Conservation (phyloP, 2,329 filamentous ascomycete species). For the Ophiostoma australiae region DNA sequence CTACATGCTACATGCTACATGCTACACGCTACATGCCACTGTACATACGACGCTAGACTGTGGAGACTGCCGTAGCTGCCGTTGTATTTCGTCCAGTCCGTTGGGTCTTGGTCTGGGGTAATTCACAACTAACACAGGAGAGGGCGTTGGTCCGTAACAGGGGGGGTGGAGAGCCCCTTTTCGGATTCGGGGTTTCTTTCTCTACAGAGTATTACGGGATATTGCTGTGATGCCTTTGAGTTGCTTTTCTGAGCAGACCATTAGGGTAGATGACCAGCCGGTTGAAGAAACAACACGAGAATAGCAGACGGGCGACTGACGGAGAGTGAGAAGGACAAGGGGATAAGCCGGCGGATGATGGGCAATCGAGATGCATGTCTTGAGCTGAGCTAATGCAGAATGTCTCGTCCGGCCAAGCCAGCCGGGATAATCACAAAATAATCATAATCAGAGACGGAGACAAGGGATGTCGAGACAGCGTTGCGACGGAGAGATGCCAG, state of each 20-base stretch:
- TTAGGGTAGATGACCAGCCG: neutral
- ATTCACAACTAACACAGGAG: neutral
- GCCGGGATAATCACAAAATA: too few species aligned
- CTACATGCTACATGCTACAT: neutral
- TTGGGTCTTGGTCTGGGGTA: neutral
- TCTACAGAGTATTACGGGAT: too few species aligned
- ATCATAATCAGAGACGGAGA: too few species aligned
- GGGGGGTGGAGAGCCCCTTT: neutral
- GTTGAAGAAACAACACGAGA: too few species aligned
- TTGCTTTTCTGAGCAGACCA: neutral
- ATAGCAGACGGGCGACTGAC: neutral
- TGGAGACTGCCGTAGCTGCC: neutral
- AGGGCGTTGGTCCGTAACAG: neutral
- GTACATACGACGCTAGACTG: neutral
- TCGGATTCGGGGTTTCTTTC: neutral
- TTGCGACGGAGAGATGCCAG: too few species aligned
- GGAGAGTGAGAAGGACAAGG: too few species aligned
- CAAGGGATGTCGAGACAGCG: too few species aligned
- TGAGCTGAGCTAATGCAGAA: too few species aligned
- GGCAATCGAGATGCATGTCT: too few species aligned
- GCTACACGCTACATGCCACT: too few species aligned
- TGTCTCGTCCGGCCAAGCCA: too few species aligned
- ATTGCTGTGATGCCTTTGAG: neutral
- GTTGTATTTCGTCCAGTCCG: conserved; percentile 1
- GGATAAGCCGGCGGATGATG: too few species aligned